Base-by-base conservation (phyloP, 78 protist genomes). In the Bodo saltans region DNA sequence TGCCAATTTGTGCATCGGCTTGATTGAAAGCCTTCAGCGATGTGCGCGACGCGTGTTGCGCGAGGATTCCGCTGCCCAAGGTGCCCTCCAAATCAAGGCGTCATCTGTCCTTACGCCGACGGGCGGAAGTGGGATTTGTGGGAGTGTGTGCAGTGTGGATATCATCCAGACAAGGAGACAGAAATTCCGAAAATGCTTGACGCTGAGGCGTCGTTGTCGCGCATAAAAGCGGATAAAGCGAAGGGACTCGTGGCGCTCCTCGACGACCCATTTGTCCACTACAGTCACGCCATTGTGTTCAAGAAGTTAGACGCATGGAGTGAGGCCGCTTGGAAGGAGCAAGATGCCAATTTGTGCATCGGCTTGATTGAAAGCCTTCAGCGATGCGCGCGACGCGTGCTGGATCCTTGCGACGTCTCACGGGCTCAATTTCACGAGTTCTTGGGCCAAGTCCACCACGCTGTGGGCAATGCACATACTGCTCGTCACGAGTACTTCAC, bases 391-490 rank as follows among this genome's bases (percentile, higher is more conserved):
- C 67, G 81, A 2, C 1, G 11, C 37, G 35, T 39, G 32, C 23
- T 67, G 32, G 35, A 39, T 33, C 17, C 12, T 67, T 47, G 42
- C 35, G 60, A 47, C 60, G 60, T 47, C n/a, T 47, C 60, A 17
- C 8, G 8, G 27, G 81, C 81, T 8, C 81, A 76, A 27, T 40
- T 34, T 38, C 3, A 76, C 81, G 81, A 76, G 35, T 76, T 76
- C 69, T 67, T 76, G n/a, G 81, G 68, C 32, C 70, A 76, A 12
- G n/a, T 76, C 33, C 81, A 30, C 37, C 81, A 76, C 81, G 81
- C 42, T 35, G 35, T 33, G 26, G 81, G 81, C 33, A 38, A 76
- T 3, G 81, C 81, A 8, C 41, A 76, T 67, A 76, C 81, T 33
- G 52, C 81, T 17, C 67, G 52, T 23, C 60, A 76, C 81, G 17